phyloP scores from a whole-genome alignment of 306 rosid genomes.

The Fragaria ananassa region DNA sequence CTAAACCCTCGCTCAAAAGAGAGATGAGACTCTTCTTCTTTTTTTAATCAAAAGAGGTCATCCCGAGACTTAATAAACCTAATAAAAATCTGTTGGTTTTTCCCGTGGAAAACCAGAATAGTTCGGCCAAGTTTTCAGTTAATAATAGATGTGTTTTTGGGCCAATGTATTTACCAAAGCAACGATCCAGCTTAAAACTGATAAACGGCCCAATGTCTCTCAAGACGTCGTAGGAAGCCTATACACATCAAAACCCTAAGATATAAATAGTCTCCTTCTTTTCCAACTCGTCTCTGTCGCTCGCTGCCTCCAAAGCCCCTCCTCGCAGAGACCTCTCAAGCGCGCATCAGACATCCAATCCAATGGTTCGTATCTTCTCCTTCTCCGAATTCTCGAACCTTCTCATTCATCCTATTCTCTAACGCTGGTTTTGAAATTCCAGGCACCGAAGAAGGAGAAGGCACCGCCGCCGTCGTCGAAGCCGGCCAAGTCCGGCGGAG shows the following conservation, averaged over 20 bases:
- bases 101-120: no score
- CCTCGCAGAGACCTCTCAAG: background rate
- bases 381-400: background rate
- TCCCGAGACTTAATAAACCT: no score
- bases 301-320: background rate
- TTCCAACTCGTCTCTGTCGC: background rate
- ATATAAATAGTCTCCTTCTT: background rate
- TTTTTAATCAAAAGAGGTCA: no score
- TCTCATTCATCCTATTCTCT: background rate
- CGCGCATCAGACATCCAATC: background rate
- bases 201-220: no score
- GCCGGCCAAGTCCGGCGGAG: conserved; percentile 68
- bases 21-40: no score
- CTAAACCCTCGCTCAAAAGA: no score
- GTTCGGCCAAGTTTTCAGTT: no score
- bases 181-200: no score
- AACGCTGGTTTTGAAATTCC: background rate
- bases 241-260: background rate
- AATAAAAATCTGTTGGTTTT: no score
- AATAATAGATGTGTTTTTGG: no score
- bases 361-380: background rate
- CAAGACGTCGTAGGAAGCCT: no score
- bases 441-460: conserved; percentile 77
- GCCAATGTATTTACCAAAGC: no score
- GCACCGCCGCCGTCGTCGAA: conserved; percentile 68